Base-by-base conservation (phyloP, 2,329 filamentous ascomycete species). In the Diaporthe eres region DNA sequence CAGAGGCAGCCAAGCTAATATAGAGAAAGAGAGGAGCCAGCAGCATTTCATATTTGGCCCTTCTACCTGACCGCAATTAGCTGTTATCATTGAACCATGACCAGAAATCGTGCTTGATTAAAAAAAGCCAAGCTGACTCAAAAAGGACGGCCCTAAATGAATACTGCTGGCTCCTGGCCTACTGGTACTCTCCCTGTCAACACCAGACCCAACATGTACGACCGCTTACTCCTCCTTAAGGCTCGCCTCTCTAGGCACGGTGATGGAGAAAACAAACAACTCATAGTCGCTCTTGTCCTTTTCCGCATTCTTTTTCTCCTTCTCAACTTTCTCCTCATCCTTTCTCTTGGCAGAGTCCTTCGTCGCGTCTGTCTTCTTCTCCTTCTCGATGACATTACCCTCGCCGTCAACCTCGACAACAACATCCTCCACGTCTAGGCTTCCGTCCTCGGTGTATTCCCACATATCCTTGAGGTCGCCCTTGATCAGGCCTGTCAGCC, bases 391-490 rank as follows among this genome's bases (percentile, higher is more conserved):
- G 0, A 86, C 83, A 42, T 86, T 86, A 0, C 89, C 89, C 8
- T 89, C 78, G 0, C 81, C 85, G 61, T 90, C 89, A 1, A 91
- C 82, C 74, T 91, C 88, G 2, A 91, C 89, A 0, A 92, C 84
- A 1, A 90, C 86, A 63, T 92, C 90, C 55, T 85, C 80, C 0
- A 85, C 88, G 78, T 92, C 90, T 3, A 92, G 82, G 74, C 85
- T 89, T 4, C 89, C 90, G 78, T 92, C 91, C 82, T 98, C 96
- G 0, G 92, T 95, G 81, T 96, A 98, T 3, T 87, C 87, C 93
- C 94, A 97, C 90, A 98, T 93, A 57, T 92, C 84, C 70, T 86
- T 87, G 2, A 96, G 78, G 81, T 98, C 95, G 2, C 95, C 94
- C 15, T 92, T 90, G 25, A 89, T 82, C 6, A 92, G 79, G 0